Percentiles rank a stretch among this genome's conserved stretches.
Conservation (phyloP, 345 rosid species). For the Populus simonii region DNA sequence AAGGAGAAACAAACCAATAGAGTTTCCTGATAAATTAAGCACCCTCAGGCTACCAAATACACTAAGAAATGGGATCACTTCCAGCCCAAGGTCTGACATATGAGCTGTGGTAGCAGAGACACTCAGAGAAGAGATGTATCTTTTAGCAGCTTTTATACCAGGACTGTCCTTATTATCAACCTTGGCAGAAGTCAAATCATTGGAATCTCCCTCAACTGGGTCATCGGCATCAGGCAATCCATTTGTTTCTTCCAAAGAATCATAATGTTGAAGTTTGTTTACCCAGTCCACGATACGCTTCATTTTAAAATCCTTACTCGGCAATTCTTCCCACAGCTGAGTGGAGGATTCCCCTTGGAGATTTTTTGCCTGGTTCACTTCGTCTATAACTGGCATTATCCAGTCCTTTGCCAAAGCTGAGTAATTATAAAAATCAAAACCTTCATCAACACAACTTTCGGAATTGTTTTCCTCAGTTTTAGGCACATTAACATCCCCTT, state of each 20-base stretch:
- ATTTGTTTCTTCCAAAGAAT: constrained; percentile 47
- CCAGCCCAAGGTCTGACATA: constrained; percentile 69
- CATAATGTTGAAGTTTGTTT: constrained; percentile 63
- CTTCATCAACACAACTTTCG: constrained; percentile 44
- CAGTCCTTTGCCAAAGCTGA: constrained; percentile 62
- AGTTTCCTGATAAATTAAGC: constrained; percentile 87
- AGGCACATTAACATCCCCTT: constrained; percentile 23
- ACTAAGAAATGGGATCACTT: constrained; percentile 69
- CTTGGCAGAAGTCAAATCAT: constrained; percentile 38
- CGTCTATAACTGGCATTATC: constrained; percentile 62
- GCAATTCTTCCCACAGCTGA: constrained; percentile 38
- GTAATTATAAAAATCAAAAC: constrained; percentile 49
- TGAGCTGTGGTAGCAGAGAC: constrained; percentile 70
- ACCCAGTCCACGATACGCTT: constrained; percentile 90
- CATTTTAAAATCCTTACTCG: constrained; percentile 60
- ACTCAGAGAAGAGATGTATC: constrained; percentile 66
- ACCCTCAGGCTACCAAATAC: constrained; percentile 71
- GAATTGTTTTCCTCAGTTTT: constrained; percentile 31
- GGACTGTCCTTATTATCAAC: constrained; percentile 53
- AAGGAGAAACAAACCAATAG: constrained; percentile 54
- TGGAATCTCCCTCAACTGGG: constrained; percentile 34
- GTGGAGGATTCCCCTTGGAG: constrained; percentile 44
- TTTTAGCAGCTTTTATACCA: constrained; percentile 75
- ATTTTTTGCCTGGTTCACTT: constrained; percentile 30
- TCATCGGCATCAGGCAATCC: constrained; percentile 36